Conservation (phyloP, 768 basidiomycete genomes). For the Tulasnella sp. region DNA sequence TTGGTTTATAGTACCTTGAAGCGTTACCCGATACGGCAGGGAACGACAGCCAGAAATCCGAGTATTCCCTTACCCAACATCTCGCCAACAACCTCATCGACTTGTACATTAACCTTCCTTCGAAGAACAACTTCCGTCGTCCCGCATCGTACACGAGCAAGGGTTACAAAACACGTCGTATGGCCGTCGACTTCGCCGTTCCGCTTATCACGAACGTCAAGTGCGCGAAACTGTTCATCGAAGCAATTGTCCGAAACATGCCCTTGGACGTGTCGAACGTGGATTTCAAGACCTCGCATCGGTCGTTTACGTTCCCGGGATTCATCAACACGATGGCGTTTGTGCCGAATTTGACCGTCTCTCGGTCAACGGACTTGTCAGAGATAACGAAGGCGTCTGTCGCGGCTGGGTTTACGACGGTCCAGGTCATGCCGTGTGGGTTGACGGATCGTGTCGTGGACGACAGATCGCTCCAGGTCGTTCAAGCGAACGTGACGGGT, state of each 20-base stretch:
- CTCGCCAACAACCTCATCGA: slow-evolving; percentile 94
- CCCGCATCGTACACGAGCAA: slow-evolving; percentile 96
- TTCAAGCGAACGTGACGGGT: slow-evolving; percentile 48
- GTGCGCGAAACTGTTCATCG: slow-evolving; percentile 90
- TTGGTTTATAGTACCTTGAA: slow-evolving; percentile 60
- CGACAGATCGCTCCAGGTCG: slow-evolving; percentile 50
- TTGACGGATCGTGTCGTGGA: slow-evolving; percentile 51
- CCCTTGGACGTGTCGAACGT: slow-evolving; percentile 79
- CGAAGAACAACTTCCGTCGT: slow-evolving; percentile 92
- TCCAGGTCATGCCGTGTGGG: slow-evolving; percentile 65
- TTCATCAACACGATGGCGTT: slow-evolving; percentile 81
- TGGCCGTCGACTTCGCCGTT: slow-evolving; percentile 98
- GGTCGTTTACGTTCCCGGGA: slow-evolving; percentile 82
- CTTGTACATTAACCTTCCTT: slow-evolving; percentile 98
- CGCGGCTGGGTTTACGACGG: slow-evolving; percentile 80
- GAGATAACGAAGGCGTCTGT: slow-evolving; percentile 69
- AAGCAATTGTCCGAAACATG: slow-evolving; percentile 83
- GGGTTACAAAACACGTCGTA: slow-evolving; percentile 90
- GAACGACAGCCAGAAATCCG: slow-evolving; percentile 75
- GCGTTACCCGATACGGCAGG: slow-evolving; percentile 49
- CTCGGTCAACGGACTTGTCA: slow-evolving; percentile 46
- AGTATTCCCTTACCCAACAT: slow-evolving; percentile 95
- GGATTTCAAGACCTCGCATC: slow-evolving; percentile 90
- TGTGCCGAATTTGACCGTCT: slow-evolving; percentile 53
- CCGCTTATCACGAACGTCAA: slow-evolving; percentile 98